Conservation (phyloP, 2,329 filamentous ascomycete genomes). For the Phyllachora maydis region DNA sequence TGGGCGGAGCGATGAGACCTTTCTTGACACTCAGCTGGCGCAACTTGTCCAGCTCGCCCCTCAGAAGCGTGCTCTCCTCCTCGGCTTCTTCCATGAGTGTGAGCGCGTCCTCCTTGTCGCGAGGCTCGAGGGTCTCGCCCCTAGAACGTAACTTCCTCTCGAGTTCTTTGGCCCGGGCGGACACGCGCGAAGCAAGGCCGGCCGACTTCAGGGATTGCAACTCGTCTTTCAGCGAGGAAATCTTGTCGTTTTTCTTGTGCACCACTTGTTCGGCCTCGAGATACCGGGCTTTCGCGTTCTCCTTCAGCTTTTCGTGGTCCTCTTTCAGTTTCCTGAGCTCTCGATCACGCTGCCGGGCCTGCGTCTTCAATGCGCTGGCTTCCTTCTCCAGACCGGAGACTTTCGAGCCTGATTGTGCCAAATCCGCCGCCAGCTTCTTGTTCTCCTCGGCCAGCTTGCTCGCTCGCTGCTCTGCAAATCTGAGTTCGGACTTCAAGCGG, state of each 20-base stretch:
- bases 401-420: conserved; percentile 7
- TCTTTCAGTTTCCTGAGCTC: conserved; percentile 17
- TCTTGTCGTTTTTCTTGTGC: conserved; percentile 33
- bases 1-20: neutral
- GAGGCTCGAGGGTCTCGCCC: no score
- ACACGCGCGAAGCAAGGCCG: no score
- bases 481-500: conserved; percentile 26
- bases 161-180: no score
- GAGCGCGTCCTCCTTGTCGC: no score
- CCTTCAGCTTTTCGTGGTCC: conserved; percentile 32
- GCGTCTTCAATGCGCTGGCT: conserved; percentile 6
- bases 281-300: conserved; percentile 29
- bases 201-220: conserved; percentile 23
- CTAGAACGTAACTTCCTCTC: no score
- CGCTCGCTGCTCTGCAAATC: conserved; percentile 21
- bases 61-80: conserved; percentile 1
- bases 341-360: conserved; percentile 9
- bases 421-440: conserved; percentile 11
- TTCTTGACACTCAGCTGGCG: conserved; percentile 2
- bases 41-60: conserved; percentile 1
- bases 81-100: conserved; percentile 3
- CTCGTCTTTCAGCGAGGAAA: conserved; percentile 32
- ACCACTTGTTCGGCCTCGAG: conserved; percentile 32
- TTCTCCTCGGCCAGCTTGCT: conserved; percentile 15
- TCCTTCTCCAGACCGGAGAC: conserved; percentile 10